Evolutionary conservation across 371 early-diverging fungal species (phyloP), one percentile per base, ranked within the genome.

Genomic region (Furculomyces boomerangus): DNA sequence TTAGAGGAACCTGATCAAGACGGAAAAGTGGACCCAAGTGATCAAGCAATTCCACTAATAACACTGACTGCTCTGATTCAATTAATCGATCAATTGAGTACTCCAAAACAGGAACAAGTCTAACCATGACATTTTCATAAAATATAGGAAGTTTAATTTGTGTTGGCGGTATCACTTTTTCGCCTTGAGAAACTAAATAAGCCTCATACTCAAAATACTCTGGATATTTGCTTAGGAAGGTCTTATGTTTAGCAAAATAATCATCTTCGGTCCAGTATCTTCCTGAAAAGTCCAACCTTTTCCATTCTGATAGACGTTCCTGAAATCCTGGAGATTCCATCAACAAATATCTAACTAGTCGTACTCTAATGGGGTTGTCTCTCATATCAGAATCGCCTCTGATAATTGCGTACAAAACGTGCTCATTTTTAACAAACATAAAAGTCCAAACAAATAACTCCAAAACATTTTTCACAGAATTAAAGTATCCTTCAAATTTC

Each of bases 141-240:
- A 76, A 82, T 50, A 81, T 74, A 2, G 86, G 79, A 61, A 86
- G 71, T 1, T 73, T 70, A 26, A 73, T 66, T 40, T 77, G 75
- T 16, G 73, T 64, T 1, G 80, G 75, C 24, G 83, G 83, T 40
- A 73, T 73, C 30, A 77, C 53, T 14, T 64, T 14, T 26, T 64
- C 70, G 44, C 64, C 63, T 30, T 66, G 61, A 16, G 61, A 45
- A 62, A 71, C 70, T 3, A 77, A 74, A 59, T 71, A 77, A 0
- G 75, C 80, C 55, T 86, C 87, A 58, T 79, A 81, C 57, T 83
- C 80, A 55, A 75, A 74, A 58, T 74, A 83, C 58, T 86, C 87
- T 0, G 86, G 87, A 58, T 70, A 85, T 25, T 73, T 71, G 2
- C 67, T 61, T 35, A 83, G 60, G 55, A 81, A 86, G 32, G 67